phyloP scores from a whole-genome alignment of 2,329 filamentous ascomycete genomes.

The Trichoderma citrinoviride region DNA sequence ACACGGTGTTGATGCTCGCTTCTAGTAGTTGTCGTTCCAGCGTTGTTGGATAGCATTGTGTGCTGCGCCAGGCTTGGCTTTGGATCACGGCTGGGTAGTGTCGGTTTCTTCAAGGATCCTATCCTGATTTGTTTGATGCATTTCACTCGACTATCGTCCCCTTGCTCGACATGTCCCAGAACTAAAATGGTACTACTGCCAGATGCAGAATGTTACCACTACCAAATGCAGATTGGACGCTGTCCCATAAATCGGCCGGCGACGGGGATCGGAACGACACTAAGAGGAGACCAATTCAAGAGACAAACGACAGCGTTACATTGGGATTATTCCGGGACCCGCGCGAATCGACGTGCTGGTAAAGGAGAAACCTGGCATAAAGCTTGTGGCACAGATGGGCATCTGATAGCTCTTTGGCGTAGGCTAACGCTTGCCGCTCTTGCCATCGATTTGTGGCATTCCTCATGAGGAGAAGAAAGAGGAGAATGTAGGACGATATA shows the following conservation, averaged over 20 bases:
- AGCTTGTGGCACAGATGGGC: background rate
- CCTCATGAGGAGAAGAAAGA: too few species aligned
- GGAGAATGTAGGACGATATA: background rate
- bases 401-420: background rate
- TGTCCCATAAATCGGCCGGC: background rate
- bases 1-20: background rate
- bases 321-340: background rate
- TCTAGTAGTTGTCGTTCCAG: background rate
- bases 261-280: background rate
- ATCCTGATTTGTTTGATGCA: background rate
- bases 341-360: too few species aligned
- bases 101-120: background rate
- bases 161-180: background rate
- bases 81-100: constrained; percentile 1
- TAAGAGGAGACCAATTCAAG: background rate
- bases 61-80: background rate
- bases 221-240: background rate
- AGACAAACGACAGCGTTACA: background rate
- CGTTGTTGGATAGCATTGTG: background rate
- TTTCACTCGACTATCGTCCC: background rate
- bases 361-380: background rate
- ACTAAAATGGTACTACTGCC: background rate
- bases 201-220: background rate
- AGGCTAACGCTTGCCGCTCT: too few species aligned
- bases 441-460: too few species aligned